Evolutionary conservation across 345 rosid genomes (phyloP), one percentile per base, ranked within the genome.

Genomic region (Gossypium ekmanianum): DNA sequence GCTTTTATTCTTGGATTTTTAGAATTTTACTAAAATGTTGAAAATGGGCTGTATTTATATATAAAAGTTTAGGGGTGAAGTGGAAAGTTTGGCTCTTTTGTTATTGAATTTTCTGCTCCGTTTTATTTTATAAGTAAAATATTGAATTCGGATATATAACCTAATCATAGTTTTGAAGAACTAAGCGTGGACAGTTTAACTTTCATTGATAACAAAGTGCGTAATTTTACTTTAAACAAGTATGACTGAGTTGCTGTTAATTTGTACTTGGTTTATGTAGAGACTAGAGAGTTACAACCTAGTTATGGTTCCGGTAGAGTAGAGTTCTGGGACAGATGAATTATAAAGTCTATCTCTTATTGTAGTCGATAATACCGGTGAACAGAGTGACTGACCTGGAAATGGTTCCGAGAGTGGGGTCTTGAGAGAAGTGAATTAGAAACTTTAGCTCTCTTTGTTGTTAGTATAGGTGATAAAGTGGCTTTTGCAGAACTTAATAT

Each of bases 381-480:
- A 18, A 44, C 71, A 18, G 69, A 64, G 51, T 64, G 5, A 64
- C n/a, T n/a, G 68, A 39, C 26, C 68, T 64, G 51, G 69, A 41
- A 41, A 64, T 41, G 69, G 50, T 41, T 44, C 52, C 4, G 55
- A 10, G 17, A 66, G 55, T 45, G 34, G 43, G 43, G 18, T 61
- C 66, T 17, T 39, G 12, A 18, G 18, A 66, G 57, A 22, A 6
- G 41, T 63, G 24, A 63, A 63, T 1, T 34, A 45, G 7, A 63
- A 63, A 17, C 45, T 62, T 39, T 63, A 34, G 48, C 24, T 34
- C 44, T 9, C 16, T 34, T 27, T 29, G 66, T 61, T 61, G 34
- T 58, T 20, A 58, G 11, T 58, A 22, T 22, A 58, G 62, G 11
- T 47, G 16, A 61, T 61, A 20, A 44, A 44, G 51, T 66, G 54